Percentiles rank a stretch among this genome's conserved stretches.
phyloP scores from a whole-genome alignment of 2,329 filamentous ascomycete species.

The Trichoderma aggressivum region DNA sequence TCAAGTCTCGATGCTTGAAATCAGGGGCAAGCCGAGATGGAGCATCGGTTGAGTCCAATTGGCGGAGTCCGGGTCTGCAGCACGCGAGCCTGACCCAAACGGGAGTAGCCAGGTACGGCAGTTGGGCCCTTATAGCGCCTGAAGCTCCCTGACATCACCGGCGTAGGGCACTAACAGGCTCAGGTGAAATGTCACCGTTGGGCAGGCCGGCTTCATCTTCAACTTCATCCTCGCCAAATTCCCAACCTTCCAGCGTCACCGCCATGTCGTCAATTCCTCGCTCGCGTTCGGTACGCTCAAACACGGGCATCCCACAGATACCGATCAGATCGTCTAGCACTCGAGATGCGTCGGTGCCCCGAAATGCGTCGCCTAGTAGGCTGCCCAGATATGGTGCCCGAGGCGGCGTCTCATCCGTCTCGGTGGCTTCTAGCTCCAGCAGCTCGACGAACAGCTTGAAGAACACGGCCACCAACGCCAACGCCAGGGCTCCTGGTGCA shows the following conservation, averaged over 20 bases:
- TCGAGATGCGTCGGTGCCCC: constrained; percentile 26
- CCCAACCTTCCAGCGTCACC: neutral
- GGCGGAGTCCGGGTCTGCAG: neutral
- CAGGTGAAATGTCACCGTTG: neutral
- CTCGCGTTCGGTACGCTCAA: constrained; percentile 46
- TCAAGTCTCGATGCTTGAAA: neutral
- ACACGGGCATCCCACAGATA: neutral
- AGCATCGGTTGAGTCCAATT: neutral
- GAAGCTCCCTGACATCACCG: constrained; percentile 14
- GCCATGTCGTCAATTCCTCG: constrained; percentile 32
- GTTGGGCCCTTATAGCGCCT: constrained; percentile 11
- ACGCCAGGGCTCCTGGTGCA: constrained; percentile 10
- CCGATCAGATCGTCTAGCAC: constrained; percentile 27
- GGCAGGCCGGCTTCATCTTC: neutral
- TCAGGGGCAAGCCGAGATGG: neutral
- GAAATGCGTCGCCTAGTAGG: constrained; percentile 47
- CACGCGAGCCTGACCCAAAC: neutral
- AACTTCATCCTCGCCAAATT: neutral
- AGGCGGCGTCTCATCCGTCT: constrained; percentile 40
- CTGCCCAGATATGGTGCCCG: constrained; percentile 37
- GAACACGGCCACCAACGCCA: constrained; percentile 20
- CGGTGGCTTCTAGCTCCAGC: constrained; percentile 26
- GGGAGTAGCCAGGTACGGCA: constrained; percentile 17
- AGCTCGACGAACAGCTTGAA: constrained; percentile 14
- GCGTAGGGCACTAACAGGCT: neutral